These are phyloP conservation scores for Epichloe coenophiala DNA, from an alignment of 2,329 filamentous ascomycete species.

Conservation along the genomic window DNA sequence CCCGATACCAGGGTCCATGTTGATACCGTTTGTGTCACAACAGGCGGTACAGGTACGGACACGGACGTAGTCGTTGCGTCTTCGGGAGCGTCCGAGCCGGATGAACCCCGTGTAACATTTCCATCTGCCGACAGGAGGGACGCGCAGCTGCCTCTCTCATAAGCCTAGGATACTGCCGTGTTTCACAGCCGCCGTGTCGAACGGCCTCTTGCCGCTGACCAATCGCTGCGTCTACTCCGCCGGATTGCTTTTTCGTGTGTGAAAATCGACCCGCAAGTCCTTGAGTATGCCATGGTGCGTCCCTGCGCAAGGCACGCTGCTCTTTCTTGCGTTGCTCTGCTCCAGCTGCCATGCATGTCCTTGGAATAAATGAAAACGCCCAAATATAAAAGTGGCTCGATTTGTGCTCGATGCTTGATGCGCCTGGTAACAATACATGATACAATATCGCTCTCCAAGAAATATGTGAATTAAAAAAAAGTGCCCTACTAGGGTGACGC, in stretches of 20 bases:
- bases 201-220: no score
- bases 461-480: background rate
- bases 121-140: background rate
- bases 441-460: background rate
- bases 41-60: background rate
- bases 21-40: background rate
- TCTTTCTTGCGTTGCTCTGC: constrained; percentile 3
- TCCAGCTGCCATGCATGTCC: constrained; percentile 2
- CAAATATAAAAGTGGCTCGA: background rate
- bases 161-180: background rate
- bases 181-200: background rate
- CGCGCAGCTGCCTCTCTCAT: background rate
- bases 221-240: no score
- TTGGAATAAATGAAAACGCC: background rate
- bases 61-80: background rate
- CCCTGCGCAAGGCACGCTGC: constrained; percentile 1
- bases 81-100: background rate
- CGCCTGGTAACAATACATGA: background rate
- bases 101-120: background rate
- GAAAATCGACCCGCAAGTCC: no score
- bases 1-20: background rate
- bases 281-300: background rate
- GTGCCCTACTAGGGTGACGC: background rate
- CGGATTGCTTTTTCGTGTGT: no score
- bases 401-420: constrained; percentile 1